Conservation (phyloP, 352 stramenopile species). For the Elongisporangium anandrum region DNA sequence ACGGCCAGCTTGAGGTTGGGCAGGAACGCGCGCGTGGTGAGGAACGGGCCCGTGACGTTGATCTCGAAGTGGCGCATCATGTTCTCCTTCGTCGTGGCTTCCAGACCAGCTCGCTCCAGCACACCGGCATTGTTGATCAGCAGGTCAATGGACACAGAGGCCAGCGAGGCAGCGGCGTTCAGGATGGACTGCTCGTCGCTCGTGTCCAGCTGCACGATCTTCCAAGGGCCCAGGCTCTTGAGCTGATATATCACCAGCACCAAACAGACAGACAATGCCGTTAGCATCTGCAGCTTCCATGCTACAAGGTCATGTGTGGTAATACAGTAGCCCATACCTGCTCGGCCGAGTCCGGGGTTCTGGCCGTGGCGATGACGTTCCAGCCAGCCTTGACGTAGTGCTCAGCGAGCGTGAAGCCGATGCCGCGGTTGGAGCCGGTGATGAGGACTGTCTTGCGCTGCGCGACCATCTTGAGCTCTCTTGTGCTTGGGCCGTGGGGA, state of each 20-base stretch:
- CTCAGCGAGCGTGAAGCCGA: conserved; percentile 35
- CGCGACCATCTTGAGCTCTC: not conserved
- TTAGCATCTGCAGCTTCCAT: not conserved
- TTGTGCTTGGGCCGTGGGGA: not conserved
- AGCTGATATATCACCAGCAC: not conserved
- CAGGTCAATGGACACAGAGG: conserved; percentile 32
- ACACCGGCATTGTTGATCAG: conserved; percentile 55
- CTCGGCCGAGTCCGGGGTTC: conserved; percentile 12
- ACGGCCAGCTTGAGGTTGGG: conserved; percentile 21
- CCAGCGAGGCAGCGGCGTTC: conserved; percentile 13
- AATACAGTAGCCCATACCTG: too few relatives aligned
- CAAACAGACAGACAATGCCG: not conserved
- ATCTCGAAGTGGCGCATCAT: conserved; percentile 45
- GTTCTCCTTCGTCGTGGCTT: conserved; percentile 20
- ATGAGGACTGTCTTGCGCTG: conserved; percentile 34
- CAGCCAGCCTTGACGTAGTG: conserved; percentile 33
- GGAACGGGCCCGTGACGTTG: conserved; percentile 40
- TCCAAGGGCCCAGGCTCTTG: conserved; percentile 14
- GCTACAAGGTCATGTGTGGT: too few relatives aligned
- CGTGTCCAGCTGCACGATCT: conserved; percentile 27
- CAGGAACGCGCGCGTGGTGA: conserved; percentile 33
- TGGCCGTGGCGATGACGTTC: conserved; percentile 34
- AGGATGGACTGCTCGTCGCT: conserved; percentile 31
- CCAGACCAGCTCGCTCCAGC: conserved; percentile 6
- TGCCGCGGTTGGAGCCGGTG: conserved; percentile 36